Evolutionary conservation across 441 rosid species (phyloP).

Genomic region (Gossypium laxum): DNA sequence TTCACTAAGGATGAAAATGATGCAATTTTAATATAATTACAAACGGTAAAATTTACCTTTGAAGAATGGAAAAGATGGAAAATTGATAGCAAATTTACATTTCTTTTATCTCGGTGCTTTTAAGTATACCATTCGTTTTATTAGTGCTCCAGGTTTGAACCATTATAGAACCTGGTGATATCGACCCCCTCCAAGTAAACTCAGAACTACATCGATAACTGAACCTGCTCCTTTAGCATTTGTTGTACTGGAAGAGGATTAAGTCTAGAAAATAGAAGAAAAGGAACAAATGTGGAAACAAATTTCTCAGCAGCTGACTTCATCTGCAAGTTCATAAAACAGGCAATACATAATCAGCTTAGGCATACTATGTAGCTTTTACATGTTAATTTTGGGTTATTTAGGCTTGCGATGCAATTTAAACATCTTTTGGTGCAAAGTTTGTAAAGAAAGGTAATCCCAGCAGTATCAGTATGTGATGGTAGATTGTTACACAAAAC

Average conservation of each 20-base stretch:
- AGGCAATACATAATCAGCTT: slow-evolving; percentile 4
- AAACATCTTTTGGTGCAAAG: background rate
- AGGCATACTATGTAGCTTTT: background rate
- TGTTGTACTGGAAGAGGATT: background rate
- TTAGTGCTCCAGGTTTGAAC: background rate
- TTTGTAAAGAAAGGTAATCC: background rate
- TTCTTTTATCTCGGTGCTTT: background rate
- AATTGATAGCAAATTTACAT: background rate
- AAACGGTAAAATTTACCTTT: background rate
- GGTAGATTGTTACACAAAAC: background rate
- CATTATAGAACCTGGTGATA: background rate
- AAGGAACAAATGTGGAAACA: background rate
- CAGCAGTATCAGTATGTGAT: background rate
- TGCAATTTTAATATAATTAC: background rate
- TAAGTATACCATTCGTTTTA: background rate
- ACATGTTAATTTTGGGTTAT: background rate
- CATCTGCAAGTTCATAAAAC: slow-evolving; percentile 13
- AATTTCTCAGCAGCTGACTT: slow-evolving; percentile 1
- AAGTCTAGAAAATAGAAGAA: background rate
- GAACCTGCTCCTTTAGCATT: background rate
- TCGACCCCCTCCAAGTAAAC: background rate
- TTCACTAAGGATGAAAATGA: background rate
- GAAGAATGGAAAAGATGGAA: background rate
- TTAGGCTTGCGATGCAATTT: background rate
- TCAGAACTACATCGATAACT: background rate